Base-by-base conservation (phyloP, 805 yeast species). In the Saccharomycopsis vini region DNA sequence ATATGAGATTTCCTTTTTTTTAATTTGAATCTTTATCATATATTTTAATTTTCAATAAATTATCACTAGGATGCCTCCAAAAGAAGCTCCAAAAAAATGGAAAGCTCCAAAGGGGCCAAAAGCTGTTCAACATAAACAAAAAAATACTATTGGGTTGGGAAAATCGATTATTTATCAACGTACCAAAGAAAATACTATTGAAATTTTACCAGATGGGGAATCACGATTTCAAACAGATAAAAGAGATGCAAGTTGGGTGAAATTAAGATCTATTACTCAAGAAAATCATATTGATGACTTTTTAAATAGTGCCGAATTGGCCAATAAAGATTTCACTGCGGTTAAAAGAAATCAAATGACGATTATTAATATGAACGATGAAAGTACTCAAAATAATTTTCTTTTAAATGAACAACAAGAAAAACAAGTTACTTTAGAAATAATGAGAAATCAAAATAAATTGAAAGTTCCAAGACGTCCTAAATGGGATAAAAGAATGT, bases 391-490 rank as follows among this genome's bases (percentile, higher is more conserved):
- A n/a, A 70, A 70, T 37, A 58, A 61, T 26, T 77, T 73, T 49
- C 56, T 86, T 38, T 66, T 89, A 46, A 72, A 81, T 0, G 70
- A 71, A 22, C 88, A 77, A 42, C 88, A 85, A 56, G 80, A 77
- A 54, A 68, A 70, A 41, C 73, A 69, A 36, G 65, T 81, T 45
- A 73, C 79, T 47, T 67, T 71, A 29, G 69, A 77, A 47, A 89
- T 83, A 54, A 73, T 75, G 59, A 74, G 75, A 50, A 81, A 81
- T 59, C 86, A 81, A 52, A 69, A 68, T 36, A 75, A 74, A 53
- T 72, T 92, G 55, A 87, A 81, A 6, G 90, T 92, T 44, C 99
- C 99, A 36, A 76, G 96, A 59, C 73, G 97, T 61, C 99, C 99
- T 15, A 56, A 65, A 36, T 92, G 99, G 99, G 73, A 68, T 43